Evolutionary conservation across 2,329 filamentous ascomycete species (phyloP).

Genomic region (Claviceps spartinae): DNA sequence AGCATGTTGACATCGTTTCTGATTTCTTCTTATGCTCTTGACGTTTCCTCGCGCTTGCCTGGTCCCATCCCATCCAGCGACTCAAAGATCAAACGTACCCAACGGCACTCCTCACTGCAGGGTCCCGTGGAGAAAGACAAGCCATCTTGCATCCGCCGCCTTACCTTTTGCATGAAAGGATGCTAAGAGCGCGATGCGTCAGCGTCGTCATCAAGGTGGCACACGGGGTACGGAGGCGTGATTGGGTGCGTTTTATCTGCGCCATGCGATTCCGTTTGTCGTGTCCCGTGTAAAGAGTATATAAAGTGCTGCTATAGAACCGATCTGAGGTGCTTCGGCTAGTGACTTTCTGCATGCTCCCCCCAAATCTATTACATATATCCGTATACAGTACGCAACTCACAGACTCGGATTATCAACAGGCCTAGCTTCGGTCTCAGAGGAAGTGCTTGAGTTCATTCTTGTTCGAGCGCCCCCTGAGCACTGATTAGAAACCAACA

Average conservation of each 20-base stretch:
- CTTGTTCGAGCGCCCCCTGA: no score
- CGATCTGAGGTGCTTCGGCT: no score
- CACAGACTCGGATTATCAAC: no score
- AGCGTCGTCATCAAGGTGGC: neutral
- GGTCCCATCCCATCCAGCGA: neutral
- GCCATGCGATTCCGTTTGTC: neutral
- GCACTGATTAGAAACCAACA: no score
- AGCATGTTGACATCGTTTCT: neutral
- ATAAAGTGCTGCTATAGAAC: no score
- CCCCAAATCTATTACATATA: no score
- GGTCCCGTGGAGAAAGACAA: no score
- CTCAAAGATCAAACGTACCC: neutral
- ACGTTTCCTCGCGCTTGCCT: neutral
- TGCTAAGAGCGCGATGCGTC: neutral
- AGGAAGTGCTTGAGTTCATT: no score
- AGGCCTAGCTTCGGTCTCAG: no score
- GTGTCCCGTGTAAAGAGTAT: neutral
- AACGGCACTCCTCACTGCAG: neutral
- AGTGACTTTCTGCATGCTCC: no score
- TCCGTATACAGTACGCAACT: no score
- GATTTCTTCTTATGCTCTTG: neutral
- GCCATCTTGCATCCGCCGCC: neutral
- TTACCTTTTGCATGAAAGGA: neutral
- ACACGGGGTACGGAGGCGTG: neutral
- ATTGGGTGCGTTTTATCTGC: neutral